phyloP scores from a whole-genome alignment of 495 filamentous ascomycete genomes.

The Penicillium samsonianum region DNA sequence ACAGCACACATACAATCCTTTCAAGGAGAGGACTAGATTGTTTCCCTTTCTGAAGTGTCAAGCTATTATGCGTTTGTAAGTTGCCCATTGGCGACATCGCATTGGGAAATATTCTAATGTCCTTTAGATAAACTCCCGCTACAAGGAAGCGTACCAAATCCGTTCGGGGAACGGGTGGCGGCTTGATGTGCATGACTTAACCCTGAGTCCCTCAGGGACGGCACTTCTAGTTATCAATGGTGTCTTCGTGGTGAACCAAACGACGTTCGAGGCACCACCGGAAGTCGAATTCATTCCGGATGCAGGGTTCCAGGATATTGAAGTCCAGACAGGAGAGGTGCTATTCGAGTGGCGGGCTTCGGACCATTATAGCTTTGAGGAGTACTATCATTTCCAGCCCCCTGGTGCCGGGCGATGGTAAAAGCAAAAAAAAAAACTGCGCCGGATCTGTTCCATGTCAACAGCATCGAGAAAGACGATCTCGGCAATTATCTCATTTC shows the following conservation, averaged over 20 bases:
- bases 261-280: neutral
- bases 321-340: conserved; percentile 37
- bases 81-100: neutral
- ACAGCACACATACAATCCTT: neutral
- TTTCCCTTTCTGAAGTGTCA: neutral
- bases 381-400: conserved; percentile 14
- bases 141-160: conserved; percentile 4
- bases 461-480: conserved; percentile 30
- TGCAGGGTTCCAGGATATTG: conserved; percentile 46
- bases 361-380: conserved; percentile 26
- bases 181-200: conserved; percentile 5
- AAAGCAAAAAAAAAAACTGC: neutral
- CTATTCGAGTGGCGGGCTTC: conserved; percentile 36
- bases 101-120: neutral
- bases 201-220: neutral
- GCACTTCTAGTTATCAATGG: conserved; percentile 8
- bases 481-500: conserved; percentile 55
- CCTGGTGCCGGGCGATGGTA: neutral
- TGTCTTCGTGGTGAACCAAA: conserved; percentile 1
- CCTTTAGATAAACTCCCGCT: neutral
- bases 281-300: conserved; percentile 39
- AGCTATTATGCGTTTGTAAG: neutral
- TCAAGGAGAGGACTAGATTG: neutral
- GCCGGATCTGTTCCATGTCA: conserved; percentile 34
- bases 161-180: neutral